A percentile compares a stretch with the other conserved stretches of the same genome.
Conservation (phyloP, 2,329 filamentous ascomycete species). For the Leptodontidium sp. region DNA sequence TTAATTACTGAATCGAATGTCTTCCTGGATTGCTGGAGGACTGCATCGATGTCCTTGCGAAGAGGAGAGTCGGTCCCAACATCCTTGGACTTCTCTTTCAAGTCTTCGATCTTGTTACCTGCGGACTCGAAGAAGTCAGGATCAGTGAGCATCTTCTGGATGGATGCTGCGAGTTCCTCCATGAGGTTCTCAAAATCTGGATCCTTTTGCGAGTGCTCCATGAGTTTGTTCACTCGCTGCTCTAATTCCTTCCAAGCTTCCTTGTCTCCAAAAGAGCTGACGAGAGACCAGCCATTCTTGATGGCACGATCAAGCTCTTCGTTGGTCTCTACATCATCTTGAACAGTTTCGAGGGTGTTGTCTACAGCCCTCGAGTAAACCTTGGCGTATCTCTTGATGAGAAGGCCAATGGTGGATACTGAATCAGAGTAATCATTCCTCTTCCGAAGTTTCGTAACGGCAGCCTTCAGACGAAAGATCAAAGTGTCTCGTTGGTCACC, state of each 20-base stretch:
- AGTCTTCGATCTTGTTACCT: conserved; percentile 57
- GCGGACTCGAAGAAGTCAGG: conserved; percentile 85
- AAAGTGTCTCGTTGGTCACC: conserved; percentile 79
- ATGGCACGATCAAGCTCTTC: conserved; percentile 77
- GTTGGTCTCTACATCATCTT: conserved; percentile 78
- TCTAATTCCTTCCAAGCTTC: conserved; percentile 81
- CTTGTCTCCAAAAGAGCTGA: conserved; percentile 80
- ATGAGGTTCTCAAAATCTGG: conserved; percentile 84
- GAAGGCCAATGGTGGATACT: conserved; percentile 76
- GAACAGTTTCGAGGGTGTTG: conserved; percentile 69
- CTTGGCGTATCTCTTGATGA: conserved; percentile 81
- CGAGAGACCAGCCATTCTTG: conserved; percentile 80
- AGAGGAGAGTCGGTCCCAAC: conserved; percentile 73
- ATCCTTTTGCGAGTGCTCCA: conserved; percentile 78
- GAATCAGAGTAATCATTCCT: conserved; percentile 86
- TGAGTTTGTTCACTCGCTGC: conserved; percentile 70
- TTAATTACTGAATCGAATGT: conserved; percentile 74
- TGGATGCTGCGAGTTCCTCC: conserved; percentile 73
- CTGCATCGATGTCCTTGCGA: conserved; percentile 74
- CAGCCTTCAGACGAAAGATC: conserved; percentile 77
- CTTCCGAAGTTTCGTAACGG: conserved; percentile 76
- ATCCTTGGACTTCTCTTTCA: conserved; percentile 65
- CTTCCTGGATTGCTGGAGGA: conserved; percentile 72
- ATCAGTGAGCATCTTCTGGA: conserved; percentile 85
- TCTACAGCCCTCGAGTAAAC: conserved; percentile 79